Evolutionary conservation across 2,329 filamentous ascomycete genomes (phyloP).

Genomic region (Stromatinia cepivora): DNA sequence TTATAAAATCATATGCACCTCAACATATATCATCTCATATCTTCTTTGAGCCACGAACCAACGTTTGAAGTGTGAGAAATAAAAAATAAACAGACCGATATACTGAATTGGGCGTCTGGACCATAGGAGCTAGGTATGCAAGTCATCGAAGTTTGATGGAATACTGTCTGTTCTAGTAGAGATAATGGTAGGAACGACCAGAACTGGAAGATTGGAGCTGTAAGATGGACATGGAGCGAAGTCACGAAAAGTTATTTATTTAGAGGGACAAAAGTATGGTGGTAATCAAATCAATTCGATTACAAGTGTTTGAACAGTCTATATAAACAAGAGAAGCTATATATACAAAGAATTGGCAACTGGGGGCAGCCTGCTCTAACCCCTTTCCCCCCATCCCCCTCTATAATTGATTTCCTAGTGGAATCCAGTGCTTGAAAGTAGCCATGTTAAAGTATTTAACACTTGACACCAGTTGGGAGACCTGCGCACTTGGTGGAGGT

Average conservation of each 20-base stretch:
- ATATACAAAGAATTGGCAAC: slow-evolving; percentile 8
- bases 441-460: slow-evolving; percentile 26
- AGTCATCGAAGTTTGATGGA: too few species aligned
- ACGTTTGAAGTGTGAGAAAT: neutral
- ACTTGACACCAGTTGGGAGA: slow-evolving; percentile 37
- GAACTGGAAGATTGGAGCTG: too few species aligned
- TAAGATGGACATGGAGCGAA: neutral
- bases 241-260: neutral
- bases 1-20: neutral
- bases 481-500: slow-evolving; percentile 45
- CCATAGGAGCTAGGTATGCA: too few species aligned
- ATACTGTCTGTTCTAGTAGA: too few species aligned
- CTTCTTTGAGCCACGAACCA: too few species aligned
- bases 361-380: neutral
- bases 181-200: too few species aligned
- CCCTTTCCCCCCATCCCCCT: neutral
- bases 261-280: neutral
- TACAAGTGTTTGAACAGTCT: slow-evolving; percentile 8
- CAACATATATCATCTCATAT: neutral
- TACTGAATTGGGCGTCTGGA: too few species aligned
- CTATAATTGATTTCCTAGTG: neutral
- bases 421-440: neutral
- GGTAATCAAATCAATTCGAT: slow-evolving; percentile 8
- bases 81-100: too few species aligned
- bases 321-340: slow-evolving; percentile 1